Conservation (phyloP, 164 flowering plant species). For the Warburgia ugandensis region DNA sequence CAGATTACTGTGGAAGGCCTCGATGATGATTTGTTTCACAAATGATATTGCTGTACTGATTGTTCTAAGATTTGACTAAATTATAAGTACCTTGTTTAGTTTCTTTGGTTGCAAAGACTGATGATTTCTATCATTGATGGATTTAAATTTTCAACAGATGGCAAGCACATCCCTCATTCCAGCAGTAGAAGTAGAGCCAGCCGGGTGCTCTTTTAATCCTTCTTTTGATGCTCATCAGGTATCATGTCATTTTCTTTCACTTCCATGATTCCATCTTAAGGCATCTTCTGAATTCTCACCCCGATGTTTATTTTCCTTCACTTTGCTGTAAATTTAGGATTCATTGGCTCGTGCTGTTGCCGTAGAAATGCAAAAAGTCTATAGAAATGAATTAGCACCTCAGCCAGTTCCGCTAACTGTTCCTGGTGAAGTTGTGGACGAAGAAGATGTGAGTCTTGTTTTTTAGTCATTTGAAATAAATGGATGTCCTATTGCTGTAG, state of each 20-base stretch:
- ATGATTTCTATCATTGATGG: conserved; percentile 1
- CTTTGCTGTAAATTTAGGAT: conserved; percentile 40
- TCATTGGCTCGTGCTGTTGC: conserved; percentile 91
- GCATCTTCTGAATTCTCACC: too few species aligned
- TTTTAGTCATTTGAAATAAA: not conserved
- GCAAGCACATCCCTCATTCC: conserved; percentile 56
- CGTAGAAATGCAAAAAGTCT: conserved; percentile 87
- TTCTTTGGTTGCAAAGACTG: not conserved
- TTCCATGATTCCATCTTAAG: too few species aligned
- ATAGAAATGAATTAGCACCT: conserved; percentile 73
- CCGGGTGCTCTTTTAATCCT: conserved; percentile 94
- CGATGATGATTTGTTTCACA: too few species aligned
- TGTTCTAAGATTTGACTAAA: not conserved
- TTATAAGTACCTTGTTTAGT: not conserved
- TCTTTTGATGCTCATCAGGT: conserved; percentile 84
- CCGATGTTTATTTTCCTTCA: not conserved
- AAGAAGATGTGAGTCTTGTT: conserved; percentile 66
- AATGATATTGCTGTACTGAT: not conserved
- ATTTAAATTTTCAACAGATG: conserved; percentile 29
- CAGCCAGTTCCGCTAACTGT: conserved; percentile 78
- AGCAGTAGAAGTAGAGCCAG: conserved; percentile 89
- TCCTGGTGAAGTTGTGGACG: conserved; percentile 51
- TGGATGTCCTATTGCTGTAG: not conserved
- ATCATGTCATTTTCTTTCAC: not conserved
- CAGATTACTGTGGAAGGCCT: too few species aligned